Percentiles rank a stretch among this genome's conserved stretches.
Evolutionary conservation across 2,329 filamentous ascomycete species (phyloP).

Genomic region (Arthrobotrys conoides): DNA sequence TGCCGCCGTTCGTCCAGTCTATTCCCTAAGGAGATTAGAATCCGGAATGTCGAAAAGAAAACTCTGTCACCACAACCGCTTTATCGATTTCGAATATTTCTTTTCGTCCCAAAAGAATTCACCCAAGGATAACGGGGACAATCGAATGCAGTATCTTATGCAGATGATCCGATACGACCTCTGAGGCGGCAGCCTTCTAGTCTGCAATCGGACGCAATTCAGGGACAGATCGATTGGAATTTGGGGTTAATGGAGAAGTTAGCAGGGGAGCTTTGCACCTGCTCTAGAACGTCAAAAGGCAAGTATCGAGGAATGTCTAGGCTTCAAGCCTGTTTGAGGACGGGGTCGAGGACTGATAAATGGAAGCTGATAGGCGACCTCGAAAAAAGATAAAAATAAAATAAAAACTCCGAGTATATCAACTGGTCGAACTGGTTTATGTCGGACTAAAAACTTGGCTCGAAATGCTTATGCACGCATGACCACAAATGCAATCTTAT

Average conservation of each 20-base stretch:
- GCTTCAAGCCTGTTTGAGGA: conserved; percentile 11
- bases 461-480: conserved; percentile 46
- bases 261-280: conserved; percentile 43
- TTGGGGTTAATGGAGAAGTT: conserved; percentile 52
- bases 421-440: conserved; percentile 26
- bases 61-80: conserved; percentile 9
- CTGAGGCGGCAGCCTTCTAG: conserved; percentile 44
- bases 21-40: conserved; percentile 10
- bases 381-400: too few relatives aligned
- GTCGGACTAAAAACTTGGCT: conserved; percentile 39
- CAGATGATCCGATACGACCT: conserved; percentile 43
- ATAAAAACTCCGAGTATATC: conserved; percentile 16
- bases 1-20: conserved; percentile 25
- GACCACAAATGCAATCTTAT: conserved; percentile 45
- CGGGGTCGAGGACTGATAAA: conserved; percentile 10
- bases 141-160: conserved; percentile 57
- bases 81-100: conserved; percentile 29
- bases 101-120: conserved; percentile 28
- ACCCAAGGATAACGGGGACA: conserved; percentile 50
- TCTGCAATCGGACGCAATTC: conserved; percentile 41
- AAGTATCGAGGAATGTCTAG: conserved; percentile 31
- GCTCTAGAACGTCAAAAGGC: conserved; percentile 45
- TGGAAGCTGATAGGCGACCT: conserved; percentile 18
- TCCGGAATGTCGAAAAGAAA: conserved; percentile 21
- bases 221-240: conserved; percentile 44